Evolutionary conservation across 768 basidiomycete genomes (phyloP).

Genomic region (Lentinula sp.): DNA sequence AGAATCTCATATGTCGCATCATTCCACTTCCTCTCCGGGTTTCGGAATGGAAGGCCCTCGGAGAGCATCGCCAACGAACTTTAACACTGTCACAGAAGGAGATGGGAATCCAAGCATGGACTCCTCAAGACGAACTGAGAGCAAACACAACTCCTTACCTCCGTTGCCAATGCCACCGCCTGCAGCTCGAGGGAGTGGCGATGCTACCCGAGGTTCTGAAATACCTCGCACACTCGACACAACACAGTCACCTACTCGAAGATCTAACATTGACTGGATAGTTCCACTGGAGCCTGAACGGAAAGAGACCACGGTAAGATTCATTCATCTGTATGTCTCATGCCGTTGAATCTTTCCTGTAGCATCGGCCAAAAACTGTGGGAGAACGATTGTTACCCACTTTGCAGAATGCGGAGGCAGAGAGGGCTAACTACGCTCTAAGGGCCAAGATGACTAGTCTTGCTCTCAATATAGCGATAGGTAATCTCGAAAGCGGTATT

Average conservation of each 20-base stretch:
- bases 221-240: not conserved
- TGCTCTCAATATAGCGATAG: constrained; percentile 44
- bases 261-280: not conserved
- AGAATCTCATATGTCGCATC: not conserved
- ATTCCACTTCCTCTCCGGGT: not conserved
- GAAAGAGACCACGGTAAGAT: not conserved
- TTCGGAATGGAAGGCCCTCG: not conserved
- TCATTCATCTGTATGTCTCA: not conserved
- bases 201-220: not conserved
- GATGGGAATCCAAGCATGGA: not conserved
- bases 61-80: not conserved
- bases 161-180: not conserved
- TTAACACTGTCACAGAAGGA: not conserved
- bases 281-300: not conserved
- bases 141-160: not conserved
- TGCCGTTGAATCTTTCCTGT: not conserved
- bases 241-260: not conserved
- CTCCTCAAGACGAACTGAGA: not conserved
- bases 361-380: constrained; percentile 23
- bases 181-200: not conserved
- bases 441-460: constrained; percentile 37
- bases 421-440: constrained; percentile 37
- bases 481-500: constrained; percentile 8
- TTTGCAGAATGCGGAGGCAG: constrained; percentile 35
- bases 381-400: constrained; percentile 52